Conservation (phyloP, 1,139 yeast species). For the Dujonia santamariae region DNA sequence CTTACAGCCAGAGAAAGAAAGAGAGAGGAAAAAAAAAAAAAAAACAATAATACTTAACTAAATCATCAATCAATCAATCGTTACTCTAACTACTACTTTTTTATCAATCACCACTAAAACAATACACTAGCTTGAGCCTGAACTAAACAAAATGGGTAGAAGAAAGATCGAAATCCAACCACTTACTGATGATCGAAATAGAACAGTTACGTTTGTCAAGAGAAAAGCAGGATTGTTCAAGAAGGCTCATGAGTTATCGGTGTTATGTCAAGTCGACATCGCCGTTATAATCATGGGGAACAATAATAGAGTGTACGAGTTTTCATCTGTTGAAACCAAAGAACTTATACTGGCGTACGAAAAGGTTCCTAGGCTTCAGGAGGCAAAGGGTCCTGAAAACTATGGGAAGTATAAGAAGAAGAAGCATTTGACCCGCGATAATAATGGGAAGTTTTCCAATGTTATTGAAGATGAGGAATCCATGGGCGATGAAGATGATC, state of each 20-base stretch:
- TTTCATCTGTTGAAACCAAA: slow-evolving; percentile 66
- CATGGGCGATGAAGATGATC: slow-evolving; percentile 23
- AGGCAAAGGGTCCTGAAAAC: slow-evolving; percentile 58
- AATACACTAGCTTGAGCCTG: too few relatives aligned
- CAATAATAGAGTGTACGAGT: slow-evolving; percentile 79
- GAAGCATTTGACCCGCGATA: slow-evolving; percentile 13
- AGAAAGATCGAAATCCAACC: slow-evolving; percentile 95
- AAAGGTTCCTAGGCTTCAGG: slow-evolving; percentile 37
- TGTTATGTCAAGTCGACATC: slow-evolving; percentile 87
- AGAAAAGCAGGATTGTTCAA: slow-evolving; percentile 94
- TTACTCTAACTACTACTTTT: too few relatives aligned
- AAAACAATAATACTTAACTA: too few relatives aligned
- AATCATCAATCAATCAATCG: too few relatives aligned
- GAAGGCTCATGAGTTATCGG: slow-evolving; percentile 92
- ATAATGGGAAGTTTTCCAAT: slow-evolving; percentile 10
- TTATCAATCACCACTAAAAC: too few relatives aligned
- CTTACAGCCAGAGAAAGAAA: too few relatives aligned
- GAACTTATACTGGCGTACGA: slow-evolving; percentile 59
- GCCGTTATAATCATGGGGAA: slow-evolving; percentile 89
- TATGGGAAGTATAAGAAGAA: slow-evolving; percentile 47
- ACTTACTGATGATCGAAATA: slow-evolving; percentile 81
- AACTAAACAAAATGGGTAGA: slow-evolving; percentile 99
- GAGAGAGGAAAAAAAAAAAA: too few relatives aligned
- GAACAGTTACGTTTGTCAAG: slow-evolving; percentile 87
- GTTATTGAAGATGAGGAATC: slow-evolving; percentile 17